These are phyloP conservation scores for Heteromeles arbutifolia DNA, from an alignment of 306 rosid genomes.

Conservation along the genomic window DNA sequence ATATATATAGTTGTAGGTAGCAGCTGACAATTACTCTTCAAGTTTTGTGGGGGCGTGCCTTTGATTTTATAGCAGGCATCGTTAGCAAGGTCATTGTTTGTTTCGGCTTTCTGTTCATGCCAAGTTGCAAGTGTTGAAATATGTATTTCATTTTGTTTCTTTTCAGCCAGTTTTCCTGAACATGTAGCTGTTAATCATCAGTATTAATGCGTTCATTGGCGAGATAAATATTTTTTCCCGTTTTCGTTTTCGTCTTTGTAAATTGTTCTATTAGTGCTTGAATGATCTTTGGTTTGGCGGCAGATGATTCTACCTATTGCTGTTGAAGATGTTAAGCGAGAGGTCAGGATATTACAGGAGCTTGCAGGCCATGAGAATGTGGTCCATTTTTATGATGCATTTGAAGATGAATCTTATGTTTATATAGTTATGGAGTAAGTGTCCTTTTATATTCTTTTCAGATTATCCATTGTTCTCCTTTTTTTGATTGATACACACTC, in stretches of 20 bases:
- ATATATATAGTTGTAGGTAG: background rate
- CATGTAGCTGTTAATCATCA: background rate
- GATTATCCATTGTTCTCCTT: constrained; percentile 2
- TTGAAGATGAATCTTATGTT: constrained; percentile 87
- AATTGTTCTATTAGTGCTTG: constrained; percentile 2
- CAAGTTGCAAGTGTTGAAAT: background rate
- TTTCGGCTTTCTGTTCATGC: background rate
- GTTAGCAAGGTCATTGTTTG: background rate
- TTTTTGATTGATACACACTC: constrained; percentile 11
- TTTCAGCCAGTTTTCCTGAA: background rate
- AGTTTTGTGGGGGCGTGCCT: background rate
- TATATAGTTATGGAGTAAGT: constrained; percentile 99
- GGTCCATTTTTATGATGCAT: constrained; percentile 77
- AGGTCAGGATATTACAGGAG: constrained; percentile 80
- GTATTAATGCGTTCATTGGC: background rate
- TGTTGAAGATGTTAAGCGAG: constrained; percentile 96
- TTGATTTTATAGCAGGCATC: background rate
- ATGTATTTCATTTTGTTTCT: background rate
- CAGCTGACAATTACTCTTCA: background rate
- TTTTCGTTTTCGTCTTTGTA: background rate
- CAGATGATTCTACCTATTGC: constrained; percentile 99
- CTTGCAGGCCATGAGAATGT: constrained; percentile 97
- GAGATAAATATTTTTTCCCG: background rate
- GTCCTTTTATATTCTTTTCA: background rate
- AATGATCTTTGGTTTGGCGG: constrained; percentile 30